These are phyloP conservation scores for Martiniozyma asiatica DNA, from an alignment of 1,139 yeast species.

Conservation along the genomic window DNA sequence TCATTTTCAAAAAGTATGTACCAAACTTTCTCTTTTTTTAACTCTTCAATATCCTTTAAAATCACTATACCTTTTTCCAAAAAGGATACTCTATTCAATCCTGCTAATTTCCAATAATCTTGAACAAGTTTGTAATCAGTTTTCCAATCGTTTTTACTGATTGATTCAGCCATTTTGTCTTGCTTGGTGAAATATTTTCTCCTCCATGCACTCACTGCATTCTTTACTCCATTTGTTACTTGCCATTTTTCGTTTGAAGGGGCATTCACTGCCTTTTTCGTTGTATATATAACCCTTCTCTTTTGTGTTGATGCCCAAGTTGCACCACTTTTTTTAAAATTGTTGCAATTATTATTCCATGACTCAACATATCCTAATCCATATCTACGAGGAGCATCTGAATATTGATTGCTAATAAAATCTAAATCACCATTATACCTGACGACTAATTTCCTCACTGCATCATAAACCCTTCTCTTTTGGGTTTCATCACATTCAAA, in stretches of 20 bases:
- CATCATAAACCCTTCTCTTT: constrained; percentile 8
- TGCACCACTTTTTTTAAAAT: neutral
- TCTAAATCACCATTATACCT: constrained; percentile 7
- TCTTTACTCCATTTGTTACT: neutral
- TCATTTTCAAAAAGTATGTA: too few species aligned
- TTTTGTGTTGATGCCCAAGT: constrained; percentile 5
- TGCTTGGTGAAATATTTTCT: constrained; percentile 5
- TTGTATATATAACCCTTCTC: constrained; percentile 3
- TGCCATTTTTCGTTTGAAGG: neutral
- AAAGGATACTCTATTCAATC: constrained; percentile 1
- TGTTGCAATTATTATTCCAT: neutral
- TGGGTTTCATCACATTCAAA: constrained; percentile 9
- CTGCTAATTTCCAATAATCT: constrained; percentile 2
- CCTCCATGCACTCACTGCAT: constrained; percentile 7
- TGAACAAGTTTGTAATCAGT: constrained; percentile 2
- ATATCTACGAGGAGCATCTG: constrained; percentile 8
- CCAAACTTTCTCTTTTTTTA: neutral
- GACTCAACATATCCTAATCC: constrained; percentile 10
- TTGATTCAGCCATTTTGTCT: constrained; percentile 2
- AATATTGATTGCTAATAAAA: constrained; percentile 5
- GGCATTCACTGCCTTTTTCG: neutral
- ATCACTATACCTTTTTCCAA: neutral
- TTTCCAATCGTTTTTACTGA: neutral
- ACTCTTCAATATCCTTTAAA: neutral
- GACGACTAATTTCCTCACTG: constrained; percentile 7